Evolutionary conservation across 345 rosid genomes (phyloP), one percentile per base, ranked within the genome.

Genomic region (Zanthoxylum bungeanum): DNA sequence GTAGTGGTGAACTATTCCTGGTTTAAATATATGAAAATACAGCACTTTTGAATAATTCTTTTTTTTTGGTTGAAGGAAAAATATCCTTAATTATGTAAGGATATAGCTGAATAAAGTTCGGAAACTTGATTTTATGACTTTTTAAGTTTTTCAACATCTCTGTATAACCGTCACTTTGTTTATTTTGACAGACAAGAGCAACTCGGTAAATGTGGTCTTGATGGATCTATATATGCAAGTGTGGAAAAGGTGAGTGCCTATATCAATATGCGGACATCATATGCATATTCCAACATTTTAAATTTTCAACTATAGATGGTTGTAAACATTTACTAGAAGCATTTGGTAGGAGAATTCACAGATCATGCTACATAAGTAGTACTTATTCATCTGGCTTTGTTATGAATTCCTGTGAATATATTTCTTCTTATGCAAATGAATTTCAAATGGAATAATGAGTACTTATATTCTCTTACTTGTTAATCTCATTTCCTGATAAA

Each of bases 151-250:
- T 37, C n/a, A 36, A 22, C 36, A 39, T 68, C 71, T 36, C 46
- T 25, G 24, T 37, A 56, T 25, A 52, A n/a, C 39, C 27, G 25
- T 36, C n/a, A 3, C 14, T 24, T 1, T 68, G 31, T 70, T 73
- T 73, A 42, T 64, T 7, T 72, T 80, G 70, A 71, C 83, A 86
- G 88, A 65, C 75, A 80, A 73, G 86, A 80, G 70, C 88, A 84
- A 60, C 86, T 86, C 60, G 69, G 74, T 77, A 84, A 82, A 68
- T 80, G 85, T 70, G 88, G 90, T 58, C 85, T 84, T 75, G 86
- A 84, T 61, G 88, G 88, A 60, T 80, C 86, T 71, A n/a, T 69
- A 8, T 84, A 86, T 75, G 86, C 81, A 24, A 71, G 78, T 52
- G 74, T 24, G 30, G 88, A 84, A 14, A 86, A 75, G 83, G 90